Conservation (phyloP, 768 basidiomycete genomes). For the Thelephora ganbajun region DNA sequence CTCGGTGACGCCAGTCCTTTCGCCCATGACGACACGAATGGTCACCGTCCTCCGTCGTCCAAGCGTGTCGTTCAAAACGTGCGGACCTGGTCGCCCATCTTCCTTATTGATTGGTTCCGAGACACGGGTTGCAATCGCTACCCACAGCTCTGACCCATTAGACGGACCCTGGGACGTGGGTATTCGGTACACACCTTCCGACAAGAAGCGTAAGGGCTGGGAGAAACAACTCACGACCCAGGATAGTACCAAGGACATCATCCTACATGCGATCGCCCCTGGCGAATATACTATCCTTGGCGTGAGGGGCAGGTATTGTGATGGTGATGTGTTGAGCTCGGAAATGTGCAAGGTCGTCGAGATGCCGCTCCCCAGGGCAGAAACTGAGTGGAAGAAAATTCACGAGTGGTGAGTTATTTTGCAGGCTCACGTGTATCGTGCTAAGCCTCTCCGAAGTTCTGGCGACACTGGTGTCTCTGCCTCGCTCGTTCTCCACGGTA, state of each 20-base stretch:
- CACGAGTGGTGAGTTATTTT: conserved; percentile 62
- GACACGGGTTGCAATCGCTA: conserved; percentile 36
- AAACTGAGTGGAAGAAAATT: conserved; percentile 80
- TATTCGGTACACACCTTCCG: conserved; percentile 45
- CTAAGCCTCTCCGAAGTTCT: conserved; percentile 32
- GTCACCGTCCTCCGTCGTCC: conserved; percentile 63
- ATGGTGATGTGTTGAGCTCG: conserved; percentile 74
- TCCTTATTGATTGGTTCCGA: conserved; percentile 62
- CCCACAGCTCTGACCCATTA: conserved; percentile 40
- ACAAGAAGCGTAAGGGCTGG: conserved; percentile 43
- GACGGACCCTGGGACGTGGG: conserved; percentile 59
- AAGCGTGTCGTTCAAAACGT: conserved; percentile 56
- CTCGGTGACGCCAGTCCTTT: conserved; percentile 22
- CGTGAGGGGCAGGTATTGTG: conserved; percentile 68
- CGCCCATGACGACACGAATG: conserved; percentile 34
- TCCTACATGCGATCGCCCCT: conserved; percentile 39
- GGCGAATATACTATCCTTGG: conserved; percentile 67
- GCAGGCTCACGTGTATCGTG: background rate
- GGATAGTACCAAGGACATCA: conserved; percentile 27
- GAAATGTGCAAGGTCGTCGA: conserved; percentile 69
- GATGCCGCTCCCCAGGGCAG: conserved; percentile 63
- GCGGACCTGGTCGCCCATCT: conserved; percentile 55
- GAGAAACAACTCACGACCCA: conserved; percentile 44
- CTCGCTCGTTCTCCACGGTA: conserved; percentile 74
- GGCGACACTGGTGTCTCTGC: conserved; percentile 88